phyloP scores from a whole-genome alignment of 176 grass and related monocot species.

The Eragrostis nindensis region DNA sequence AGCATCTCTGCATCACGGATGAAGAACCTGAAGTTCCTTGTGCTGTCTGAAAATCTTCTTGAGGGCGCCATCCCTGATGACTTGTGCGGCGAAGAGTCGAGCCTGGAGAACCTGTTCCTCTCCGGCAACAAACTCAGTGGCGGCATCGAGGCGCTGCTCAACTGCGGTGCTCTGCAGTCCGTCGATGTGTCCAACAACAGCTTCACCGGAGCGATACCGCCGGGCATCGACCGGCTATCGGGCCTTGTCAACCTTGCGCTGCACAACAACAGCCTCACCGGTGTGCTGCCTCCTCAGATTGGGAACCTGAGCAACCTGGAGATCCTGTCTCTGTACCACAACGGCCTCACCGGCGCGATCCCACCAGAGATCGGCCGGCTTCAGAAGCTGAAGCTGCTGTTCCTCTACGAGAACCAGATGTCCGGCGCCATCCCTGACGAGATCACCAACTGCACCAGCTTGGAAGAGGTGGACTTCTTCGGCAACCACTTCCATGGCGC shows the following conservation, averaged over 20 bases:
- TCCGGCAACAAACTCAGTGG: constrained; percentile 65
- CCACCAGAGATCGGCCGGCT: constrained; percentile 73
- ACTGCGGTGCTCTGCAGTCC: constrained; percentile 55
- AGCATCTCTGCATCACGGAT: constrained; percentile 56
- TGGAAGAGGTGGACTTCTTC: constrained; percentile 94
- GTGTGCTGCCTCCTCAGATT: constrained; percentile 55
- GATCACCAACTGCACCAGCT: constrained; percentile 72
- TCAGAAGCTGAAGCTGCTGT: constrained; percentile 57
- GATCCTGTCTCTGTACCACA: constrained; percentile 84
- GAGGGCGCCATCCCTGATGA: constrained; percentile 55
- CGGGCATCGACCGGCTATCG: constrained; percentile 53
- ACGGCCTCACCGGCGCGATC: constrained; percentile 64
- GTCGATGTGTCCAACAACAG: constrained; percentile 85
- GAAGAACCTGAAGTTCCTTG: constrained; percentile 68
- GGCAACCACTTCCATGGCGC: constrained; percentile 75
- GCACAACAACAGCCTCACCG: constrained; percentile 92
- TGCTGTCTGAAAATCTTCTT: constrained; percentile 74
- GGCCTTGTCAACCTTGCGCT: constrained; percentile 71
- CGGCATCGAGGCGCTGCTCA: constrained; percentile 52
- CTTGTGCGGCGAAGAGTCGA: constrained; percentile 55
- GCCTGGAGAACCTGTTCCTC: constrained; percentile 68
- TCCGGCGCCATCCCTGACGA: constrained; percentile 66
- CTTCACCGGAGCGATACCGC: constrained; percentile 57
- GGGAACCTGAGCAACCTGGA: constrained; percentile 78
- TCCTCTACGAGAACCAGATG: constrained; percentile 97